phyloP scores from a whole-genome alignment of 805 yeast species.

The Candida jianshihensis region DNA sequence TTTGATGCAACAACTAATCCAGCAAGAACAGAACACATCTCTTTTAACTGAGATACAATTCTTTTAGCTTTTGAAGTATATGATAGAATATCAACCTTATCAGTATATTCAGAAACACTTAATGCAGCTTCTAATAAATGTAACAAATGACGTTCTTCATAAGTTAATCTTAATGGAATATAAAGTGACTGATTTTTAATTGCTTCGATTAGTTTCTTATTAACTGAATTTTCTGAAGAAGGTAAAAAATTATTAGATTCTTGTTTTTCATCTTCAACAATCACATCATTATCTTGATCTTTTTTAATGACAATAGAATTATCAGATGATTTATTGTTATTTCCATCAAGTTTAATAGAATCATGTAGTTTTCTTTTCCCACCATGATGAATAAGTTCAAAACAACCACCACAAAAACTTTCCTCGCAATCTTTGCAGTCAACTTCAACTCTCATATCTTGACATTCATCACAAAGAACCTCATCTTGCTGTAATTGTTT shows the following conservation, averaged over 20 bases:
- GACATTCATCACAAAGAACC: conserved; percentile 59
- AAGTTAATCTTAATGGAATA: conserved; percentile 63
- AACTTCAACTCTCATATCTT: conserved; percentile 65
- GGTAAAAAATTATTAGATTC: background rate
- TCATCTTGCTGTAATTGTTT: conserved; percentile 21
- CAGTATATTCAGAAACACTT: conserved; percentile 75
- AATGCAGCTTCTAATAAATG: conserved; percentile 68
- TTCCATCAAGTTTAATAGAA: conserved; percentile 23
- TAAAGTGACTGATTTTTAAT: conserved; percentile 41
- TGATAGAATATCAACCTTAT: conserved; percentile 63
- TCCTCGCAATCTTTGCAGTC: conserved; percentile 59
- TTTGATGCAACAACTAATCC: conserved; percentile 76
- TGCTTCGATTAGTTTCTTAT: conserved; percentile 8
- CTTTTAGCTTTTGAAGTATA: conserved; percentile 63
- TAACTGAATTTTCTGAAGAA: conserved; percentile 5
- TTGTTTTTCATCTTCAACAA: conserved; percentile 8
- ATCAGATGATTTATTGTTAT: conserved; percentile 3
- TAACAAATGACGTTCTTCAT: conserved; percentile 62
- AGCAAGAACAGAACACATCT: conserved; percentile 71
- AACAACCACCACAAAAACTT: conserved; percentile 63
- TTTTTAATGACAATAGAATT: too few relatives aligned
- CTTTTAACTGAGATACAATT: conserved; percentile 64
- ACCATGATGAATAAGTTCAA: conserved; percentile 58
- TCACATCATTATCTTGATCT: conserved; percentile 13
- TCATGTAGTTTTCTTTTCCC: conserved; percentile 51